Percentiles rank a stretch among this genome's conserved stretches.
phyloP scores from a whole-genome alignment of 2,329 filamentous ascomycete genomes.

The Penicillium sp. region DNA sequence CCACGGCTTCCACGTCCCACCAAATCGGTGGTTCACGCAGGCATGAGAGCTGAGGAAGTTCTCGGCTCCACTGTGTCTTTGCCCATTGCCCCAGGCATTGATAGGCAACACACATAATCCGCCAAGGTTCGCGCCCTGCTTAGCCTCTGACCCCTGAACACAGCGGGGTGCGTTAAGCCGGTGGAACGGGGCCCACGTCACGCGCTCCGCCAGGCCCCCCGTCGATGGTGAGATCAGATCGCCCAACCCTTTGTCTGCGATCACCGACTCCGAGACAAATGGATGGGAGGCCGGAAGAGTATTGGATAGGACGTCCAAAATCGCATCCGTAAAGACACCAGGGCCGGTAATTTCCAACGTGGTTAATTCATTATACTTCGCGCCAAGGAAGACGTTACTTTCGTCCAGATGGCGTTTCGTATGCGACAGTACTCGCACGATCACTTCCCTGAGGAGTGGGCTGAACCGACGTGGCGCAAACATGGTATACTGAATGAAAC shows the following conservation, averaged over 20 bases:
- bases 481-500: conserved; percentile 40
- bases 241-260: conserved; percentile 26
- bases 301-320: conserved; percentile 35
- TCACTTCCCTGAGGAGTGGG: conserved; percentile 34
- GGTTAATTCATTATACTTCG: conserved; percentile 30
- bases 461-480: conserved; percentile 42
- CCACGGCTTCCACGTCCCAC: conserved; percentile 41
- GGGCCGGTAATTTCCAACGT: conserved; percentile 40
- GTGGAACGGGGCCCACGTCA: conserved; percentile 43
- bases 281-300: conserved; percentile 32
- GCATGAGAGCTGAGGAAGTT: conserved; percentile 31
- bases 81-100: conserved; percentile 58
- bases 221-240: conserved; percentile 20
- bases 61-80: conserved; percentile 38
- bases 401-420: conserved; percentile 30
- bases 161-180: conserved; percentile 30
- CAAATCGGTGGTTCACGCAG: conserved; percentile 41
- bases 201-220: conserved; percentile 18
- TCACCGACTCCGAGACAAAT: conserved; percentile 28
- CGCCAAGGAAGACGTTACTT: conserved; percentile 15
- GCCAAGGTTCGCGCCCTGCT: conserved; percentile 65
- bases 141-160: conserved; percentile 26
- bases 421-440: conserved; percentile 38
- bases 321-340: conserved; percentile 39
- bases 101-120: conserved; percentile 88